These are phyloP conservation scores for Claviceps pusilla DNA, from an alignment of 2,329 filamentous ascomycete genomes.

Conservation along the genomic window DNA sequence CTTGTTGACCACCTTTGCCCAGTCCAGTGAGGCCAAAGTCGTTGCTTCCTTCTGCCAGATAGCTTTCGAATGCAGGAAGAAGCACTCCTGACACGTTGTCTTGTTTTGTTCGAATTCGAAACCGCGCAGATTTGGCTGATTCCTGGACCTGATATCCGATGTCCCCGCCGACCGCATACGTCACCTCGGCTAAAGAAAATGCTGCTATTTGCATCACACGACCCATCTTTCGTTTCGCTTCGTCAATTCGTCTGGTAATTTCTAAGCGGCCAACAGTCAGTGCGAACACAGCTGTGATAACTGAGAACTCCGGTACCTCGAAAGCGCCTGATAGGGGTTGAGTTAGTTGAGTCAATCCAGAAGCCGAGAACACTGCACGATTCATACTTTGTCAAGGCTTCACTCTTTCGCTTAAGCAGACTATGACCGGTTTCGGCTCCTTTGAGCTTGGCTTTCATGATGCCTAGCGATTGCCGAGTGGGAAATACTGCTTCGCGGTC, in stretches of 20 bases:
- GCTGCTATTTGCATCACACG: slow-evolving; percentile 98
- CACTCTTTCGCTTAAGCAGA: slow-evolving; percentile 91
- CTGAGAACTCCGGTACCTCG: slow-evolving; percentile 2
- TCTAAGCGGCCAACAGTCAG: slow-evolving; percentile 35
- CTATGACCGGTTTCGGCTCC: slow-evolving; percentile 83
- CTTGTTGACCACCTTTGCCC: slow-evolving; percentile 93
- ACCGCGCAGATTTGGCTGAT: slow-evolving; percentile 81
- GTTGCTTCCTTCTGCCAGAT: slow-evolving; percentile 73
- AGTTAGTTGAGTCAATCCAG: not conserved
- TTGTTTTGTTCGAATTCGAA: slow-evolving; percentile 86
- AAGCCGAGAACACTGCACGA: not conserved
- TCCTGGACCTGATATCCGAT: slow-evolving; percentile 97
- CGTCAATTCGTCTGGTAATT: slow-evolving; percentile 92
- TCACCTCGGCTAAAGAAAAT: slow-evolving; percentile 93
- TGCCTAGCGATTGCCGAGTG: slow-evolving; percentile 85
- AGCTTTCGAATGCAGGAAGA: slow-evolving; percentile 85
- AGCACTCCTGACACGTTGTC: slow-evolving; percentile 98
- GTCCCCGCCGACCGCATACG: slow-evolving; percentile 88
- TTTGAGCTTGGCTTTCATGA: slow-evolving; percentile 98
- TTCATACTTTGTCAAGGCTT: slow-evolving; percentile 85
- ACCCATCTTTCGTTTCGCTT: slow-evolving; percentile 98
- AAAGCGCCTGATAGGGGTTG: slow-evolving; percentile 1
- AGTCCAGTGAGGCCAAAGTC: slow-evolving; percentile 93
- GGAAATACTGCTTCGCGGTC: slow-evolving; percentile 94
- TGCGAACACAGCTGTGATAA: slow-evolving; percentile 4